Evolutionary conservation across 2,329 filamentous ascomycete genomes (phyloP), one percentile per base, ranked within the genome.

Genomic region (Trichoderma arundinaceum): DNA sequence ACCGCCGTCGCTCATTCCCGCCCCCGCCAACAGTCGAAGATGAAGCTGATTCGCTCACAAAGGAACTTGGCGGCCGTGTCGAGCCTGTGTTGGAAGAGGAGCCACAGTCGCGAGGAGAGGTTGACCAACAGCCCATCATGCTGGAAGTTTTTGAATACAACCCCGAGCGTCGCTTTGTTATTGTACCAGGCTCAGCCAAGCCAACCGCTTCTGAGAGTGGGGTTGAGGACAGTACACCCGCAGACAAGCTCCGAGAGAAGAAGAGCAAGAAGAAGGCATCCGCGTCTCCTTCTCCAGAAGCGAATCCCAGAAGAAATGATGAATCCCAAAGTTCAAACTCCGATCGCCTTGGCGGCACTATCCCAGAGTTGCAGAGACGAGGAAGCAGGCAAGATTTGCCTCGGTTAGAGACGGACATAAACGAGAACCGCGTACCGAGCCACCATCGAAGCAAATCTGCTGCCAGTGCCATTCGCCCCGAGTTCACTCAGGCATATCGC

Each of bases 11-110:
- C 63, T 72, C 75, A 67, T 82, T 80, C 73, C 88, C 89, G 6
- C 90, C 89, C 1, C 81, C 82, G 17, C 88, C 90, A 4, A 87
- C 77, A 41, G 89, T 90, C 54, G 90, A 94, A 74, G 90, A 93
- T 73, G 90, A 92, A 74, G 78, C 74, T 15, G 82, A 80, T 13
- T 86, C 90, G 7, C 76, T 92, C 43, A 84, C 84, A 6, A 86
- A 83, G 73, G 90, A 93, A 73, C 77, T 85, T 71, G 80, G 81
- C 32, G 76, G 77, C 33, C 58, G 61, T 10, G 67, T 75, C 43
- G 70, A 70, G 58, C 74, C 52, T 28, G 63, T 70, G 49, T 69
- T 67, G 62, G 81, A 79, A 65, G 88, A 89, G 69, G 86, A 89
- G 66, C 82, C 85, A 33, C 81, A 82, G 57, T 83, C 84, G 65